phyloP scores from a whole-genome alignment of 148 eudicot species.

The Rhododendron molle region DNA sequence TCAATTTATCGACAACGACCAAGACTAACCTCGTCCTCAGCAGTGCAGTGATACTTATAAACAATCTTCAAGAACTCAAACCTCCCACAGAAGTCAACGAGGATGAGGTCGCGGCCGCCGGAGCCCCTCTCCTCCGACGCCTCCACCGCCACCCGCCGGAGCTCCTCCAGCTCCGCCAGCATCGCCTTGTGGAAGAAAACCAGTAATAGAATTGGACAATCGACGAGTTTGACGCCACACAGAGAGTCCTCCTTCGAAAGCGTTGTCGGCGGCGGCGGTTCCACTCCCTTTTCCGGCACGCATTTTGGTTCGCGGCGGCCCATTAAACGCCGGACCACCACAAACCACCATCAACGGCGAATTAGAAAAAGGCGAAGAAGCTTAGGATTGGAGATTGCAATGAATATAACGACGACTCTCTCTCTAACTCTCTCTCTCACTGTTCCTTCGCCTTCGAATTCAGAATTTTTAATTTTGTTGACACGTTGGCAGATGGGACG shows the following conservation, averaged over 20 bases:
- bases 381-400: slow-evolving; percentile 24
- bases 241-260: not conserved
- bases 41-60: slow-evolving; percentile 60
- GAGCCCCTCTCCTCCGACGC: slow-evolving; percentile 26
- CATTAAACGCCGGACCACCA: slow-evolving; percentile 28
- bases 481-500: slow-evolving; percentile 28
- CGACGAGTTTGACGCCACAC: slow-evolving; percentile 23
- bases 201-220: slow-evolving; percentile 54
- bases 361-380: slow-evolving; percentile 23
- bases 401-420: slow-evolving; percentile 15
- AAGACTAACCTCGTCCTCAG: slow-evolving; percentile 71
- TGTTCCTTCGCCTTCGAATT: too few species aligned
- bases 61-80: slow-evolving; percentile 74
- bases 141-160: slow-evolving; percentile 34
- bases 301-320: slow-evolving; percentile 25
- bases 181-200: slow-evolving; percentile 61
- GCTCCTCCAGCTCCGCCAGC: slow-evolving; percentile 46
- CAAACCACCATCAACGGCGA: slow-evolving; percentile 22
- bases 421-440: not conserved
- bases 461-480: too few species aligned
- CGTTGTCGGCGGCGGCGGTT: not conserved
- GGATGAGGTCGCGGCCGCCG: slow-evolving; percentile 24
- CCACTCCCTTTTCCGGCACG: slow-evolving; percentile 16
- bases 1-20: too few species aligned
- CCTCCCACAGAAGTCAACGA: slow-evolving; percentile 37